Evolutionary conservation across 2,329 filamentous ascomycete genomes (phyloP).

Genomic region (Verticillium nonalfalfae): DNA sequence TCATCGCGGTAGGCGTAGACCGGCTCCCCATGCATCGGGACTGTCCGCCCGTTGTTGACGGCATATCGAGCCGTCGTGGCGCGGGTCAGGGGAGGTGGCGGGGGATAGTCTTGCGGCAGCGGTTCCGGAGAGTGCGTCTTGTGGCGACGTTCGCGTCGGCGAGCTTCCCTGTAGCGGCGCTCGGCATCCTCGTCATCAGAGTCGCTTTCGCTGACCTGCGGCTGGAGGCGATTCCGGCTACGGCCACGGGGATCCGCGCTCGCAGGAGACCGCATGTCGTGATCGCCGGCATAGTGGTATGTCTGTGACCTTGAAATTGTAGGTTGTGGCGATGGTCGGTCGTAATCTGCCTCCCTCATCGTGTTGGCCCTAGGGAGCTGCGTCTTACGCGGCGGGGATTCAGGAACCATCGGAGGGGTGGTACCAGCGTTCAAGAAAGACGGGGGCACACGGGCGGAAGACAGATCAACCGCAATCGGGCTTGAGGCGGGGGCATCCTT

Average conservation of each 20-base stretch:
- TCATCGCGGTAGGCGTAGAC: conserved; percentile 16
- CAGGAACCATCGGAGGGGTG: conserved; percentile 15
- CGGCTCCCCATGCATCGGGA: conserved; percentile 13
- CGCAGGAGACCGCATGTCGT: not conserved
- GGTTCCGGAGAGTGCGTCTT: conserved; percentile 26
- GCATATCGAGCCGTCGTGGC: conserved; percentile 6
- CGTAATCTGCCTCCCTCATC: conserved; percentile 20
- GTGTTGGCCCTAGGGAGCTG: conserved; percentile 25
- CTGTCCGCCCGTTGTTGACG: conserved; percentile 16
- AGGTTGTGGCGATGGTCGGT: conserved; percentile 16
- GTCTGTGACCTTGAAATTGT: conserved; percentile 25
- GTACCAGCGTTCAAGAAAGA: conserved; percentile 18
- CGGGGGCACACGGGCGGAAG: conserved; percentile 21
- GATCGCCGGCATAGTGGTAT: conserved; percentile 19
- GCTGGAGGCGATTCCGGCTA: conserved; percentile 26
- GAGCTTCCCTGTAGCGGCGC: conserved; percentile 6
- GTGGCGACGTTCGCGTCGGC: conserved; percentile 20
- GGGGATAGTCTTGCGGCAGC: conserved; percentile 5
- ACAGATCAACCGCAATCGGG: conserved; percentile 14
- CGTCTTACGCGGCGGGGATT: conserved; percentile 24
- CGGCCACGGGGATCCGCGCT: conserved; percentile 24
- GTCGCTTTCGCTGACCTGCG: conserved; percentile 27
- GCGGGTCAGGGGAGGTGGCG: not conserved
- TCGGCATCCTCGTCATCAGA: conserved; percentile 25
- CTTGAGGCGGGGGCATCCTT: conserved; percentile 3